Percentiles rank a stretch among this genome's conserved stretches.
These are phyloP conservation scores for Cyclotella sp. DNA, from an alignment of 108 stramenopile genomes.

Conservation along the genomic window DNA sequence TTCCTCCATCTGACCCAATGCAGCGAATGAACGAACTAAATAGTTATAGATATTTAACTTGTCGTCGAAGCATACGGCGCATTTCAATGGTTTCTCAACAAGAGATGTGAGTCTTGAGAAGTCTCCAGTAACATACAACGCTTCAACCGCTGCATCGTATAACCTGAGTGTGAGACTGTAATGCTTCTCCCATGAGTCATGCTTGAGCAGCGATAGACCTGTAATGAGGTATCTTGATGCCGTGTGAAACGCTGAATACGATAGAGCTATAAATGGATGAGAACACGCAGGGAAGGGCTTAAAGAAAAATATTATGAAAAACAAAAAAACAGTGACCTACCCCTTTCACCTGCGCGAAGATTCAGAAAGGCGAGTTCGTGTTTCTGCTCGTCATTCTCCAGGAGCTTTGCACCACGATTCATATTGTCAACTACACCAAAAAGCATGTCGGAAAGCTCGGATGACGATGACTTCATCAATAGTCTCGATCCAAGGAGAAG, in stretches of 20 bases:
- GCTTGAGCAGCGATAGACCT: constrained; percentile 57
- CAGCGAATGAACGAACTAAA: constrained; percentile 31
- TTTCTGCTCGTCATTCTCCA: constrained; percentile 36
- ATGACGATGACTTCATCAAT: constrained; percentile 37
- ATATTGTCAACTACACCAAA: constrained; percentile 59
- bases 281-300: background rate
- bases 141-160: constrained; percentile 56
- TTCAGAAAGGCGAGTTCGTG: constrained; percentile 50
- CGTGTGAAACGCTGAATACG: constrained; percentile 51
- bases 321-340: background rate
- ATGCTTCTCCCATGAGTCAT: constrained; percentile 60
- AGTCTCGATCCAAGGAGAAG: constrained; percentile 61
- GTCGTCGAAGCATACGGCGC: constrained; percentile 36
- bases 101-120: constrained; percentile 25
- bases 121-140: constrained; percentile 43
- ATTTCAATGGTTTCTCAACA: constrained; percentile 24
- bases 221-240: constrained; percentile 54
- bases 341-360: constrained; percentile 38
- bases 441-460: constrained; percentile 44
- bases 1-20: constrained; percentile 20
- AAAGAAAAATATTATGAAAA: background rate
- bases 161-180: constrained; percentile 68
- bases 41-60: constrained; percentile 47
- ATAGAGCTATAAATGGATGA: constrained; percentile 26
- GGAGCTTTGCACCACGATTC: constrained; percentile 40